phyloP scores from a whole-genome alignment of 805 yeast genomes.

The Torulaspora franciscae region DNA sequence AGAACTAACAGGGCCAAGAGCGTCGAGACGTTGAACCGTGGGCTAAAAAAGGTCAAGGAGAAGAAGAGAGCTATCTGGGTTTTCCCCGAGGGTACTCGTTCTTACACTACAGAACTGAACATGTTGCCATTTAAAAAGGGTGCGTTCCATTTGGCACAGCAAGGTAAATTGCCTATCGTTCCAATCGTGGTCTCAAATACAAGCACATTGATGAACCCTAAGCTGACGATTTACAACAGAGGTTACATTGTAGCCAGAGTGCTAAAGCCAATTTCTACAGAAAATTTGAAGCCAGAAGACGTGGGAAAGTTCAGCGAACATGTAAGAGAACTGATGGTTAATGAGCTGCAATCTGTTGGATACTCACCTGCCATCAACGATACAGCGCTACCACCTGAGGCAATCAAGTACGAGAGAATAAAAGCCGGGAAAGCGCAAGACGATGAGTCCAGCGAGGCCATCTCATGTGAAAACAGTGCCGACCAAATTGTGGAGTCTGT shows the following conservation, averaged over 20 bases:
- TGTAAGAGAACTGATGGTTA: constrained; percentile 56
- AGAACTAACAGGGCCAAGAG: constrained; percentile 74
- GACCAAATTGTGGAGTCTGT: constrained; percentile 7
- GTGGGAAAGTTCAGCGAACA: constrained; percentile 54
- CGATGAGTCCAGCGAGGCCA: constrained; percentile 8
- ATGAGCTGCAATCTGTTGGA: constrained; percentile 37
- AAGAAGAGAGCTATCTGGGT: constrained; percentile 74
- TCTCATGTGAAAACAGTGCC: constrained; percentile 13
- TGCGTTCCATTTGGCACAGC: constrained; percentile 94
- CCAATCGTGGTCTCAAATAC: constrained; percentile 89
- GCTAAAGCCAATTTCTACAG: constrained; percentile 73
- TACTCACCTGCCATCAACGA: constrained; percentile 37
- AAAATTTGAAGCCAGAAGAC: constrained; percentile 63
- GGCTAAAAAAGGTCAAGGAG: constrained; percentile 55
- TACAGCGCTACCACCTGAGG: constrained; percentile 31
- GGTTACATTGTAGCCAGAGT: constrained; percentile 79
- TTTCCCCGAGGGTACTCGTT: constrained; percentile 97
- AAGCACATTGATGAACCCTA: constrained; percentile 61
- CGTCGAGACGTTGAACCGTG: constrained; percentile 63
- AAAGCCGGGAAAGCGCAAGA: not conserved
- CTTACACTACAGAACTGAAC: constrained; percentile 61
- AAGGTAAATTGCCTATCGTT: constrained; percentile 81
- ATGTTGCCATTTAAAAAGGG: constrained; percentile 93
- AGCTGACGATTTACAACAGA: constrained; percentile 56
- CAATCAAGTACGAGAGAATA: constrained; percentile 5